A percentile compares a stretch with the other conserved stretches of the same genome.
These are phyloP conservation scores for Teratosphaeria epicoccoides DNA, from an alignment of 2,329 filamentous ascomycete genomes.

Conservation along the genomic window DNA sequence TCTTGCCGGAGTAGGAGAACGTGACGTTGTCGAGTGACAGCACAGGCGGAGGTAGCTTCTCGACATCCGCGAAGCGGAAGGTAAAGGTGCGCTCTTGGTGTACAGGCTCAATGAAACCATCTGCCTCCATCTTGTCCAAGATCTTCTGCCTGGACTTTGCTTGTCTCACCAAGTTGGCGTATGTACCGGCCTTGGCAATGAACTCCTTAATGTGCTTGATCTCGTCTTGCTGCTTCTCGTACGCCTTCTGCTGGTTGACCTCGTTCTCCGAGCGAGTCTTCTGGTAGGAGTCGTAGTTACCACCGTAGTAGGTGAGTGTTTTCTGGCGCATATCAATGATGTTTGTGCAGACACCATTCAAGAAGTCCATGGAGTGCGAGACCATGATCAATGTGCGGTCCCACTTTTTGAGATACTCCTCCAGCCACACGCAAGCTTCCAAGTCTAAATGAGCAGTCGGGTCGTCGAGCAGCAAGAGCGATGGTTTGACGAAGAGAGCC, in stretches of 20 bases:
- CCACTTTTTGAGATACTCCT: constrained; percentile 99
- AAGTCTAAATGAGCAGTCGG: constrained; percentile 98
- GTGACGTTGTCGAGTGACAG: constrained; percentile 94
- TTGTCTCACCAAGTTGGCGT: constrained; percentile 97
- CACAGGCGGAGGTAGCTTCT: constrained; percentile 97
- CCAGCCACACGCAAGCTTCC: constrained; percentile 98
- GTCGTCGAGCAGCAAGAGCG: constrained; percentile 89
- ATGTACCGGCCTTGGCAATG: constrained; percentile 98
- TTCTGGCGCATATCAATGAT: constrained; percentile 97
- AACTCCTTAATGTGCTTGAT: constrained; percentile 99
- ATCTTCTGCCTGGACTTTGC: constrained; percentile 99
- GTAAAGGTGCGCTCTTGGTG: constrained; percentile 77
- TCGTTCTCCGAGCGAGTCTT: constrained; percentile 94
- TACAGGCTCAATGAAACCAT: constrained; percentile 94
- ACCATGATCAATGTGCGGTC: constrained; percentile 92
- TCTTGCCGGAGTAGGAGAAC: constrained; percentile 90
- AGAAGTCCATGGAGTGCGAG: constrained; percentile 96
- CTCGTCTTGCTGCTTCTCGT: constrained; percentile 98
- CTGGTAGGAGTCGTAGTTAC: constrained; percentile 95
- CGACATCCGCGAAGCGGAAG: constrained; percentile 96
- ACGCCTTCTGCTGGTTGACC: constrained; percentile 97
- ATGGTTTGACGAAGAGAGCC: constrained; percentile 96
- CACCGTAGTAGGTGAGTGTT: constrained; percentile 91
- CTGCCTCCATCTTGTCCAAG: constrained; percentile 99
- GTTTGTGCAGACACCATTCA: constrained; percentile 95